Evolutionary conservation across 768 basidiomycete species (phyloP), one percentile per base, ranked within the genome.

Genomic region (Tylopilus subfusipes): DNA sequence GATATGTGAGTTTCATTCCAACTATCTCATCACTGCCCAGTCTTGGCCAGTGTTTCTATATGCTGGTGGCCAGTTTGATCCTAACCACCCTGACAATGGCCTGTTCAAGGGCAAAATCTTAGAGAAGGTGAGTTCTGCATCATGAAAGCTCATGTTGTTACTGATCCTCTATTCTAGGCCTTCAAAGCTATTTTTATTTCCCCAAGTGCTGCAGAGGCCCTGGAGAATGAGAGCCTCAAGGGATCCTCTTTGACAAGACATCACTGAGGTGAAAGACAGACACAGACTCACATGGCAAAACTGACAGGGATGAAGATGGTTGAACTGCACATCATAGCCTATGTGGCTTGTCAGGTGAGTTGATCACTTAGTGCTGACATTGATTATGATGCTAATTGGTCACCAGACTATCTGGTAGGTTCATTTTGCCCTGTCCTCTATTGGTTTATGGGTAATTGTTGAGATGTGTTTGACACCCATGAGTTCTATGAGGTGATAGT

Each of bases 401-500:
- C n/a, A n/a, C n/a, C n/a, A n/a, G n/a, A n/a, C n/a, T n/a, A n/a
- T n/a, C n/a, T n/a, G n/a, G 22, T 36, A 52, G 55, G 5, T 56
- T 47, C 21, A 10, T n/a, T 56, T 56, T 36, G 19, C 50, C 22
- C 31, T 42, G 13, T 56, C 39, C 29, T 52, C 50, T 4, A 12
- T 10, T 2, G 31, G 24, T 5, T 46, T 25, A 1, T 52, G 50
- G 55, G 31, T 25, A 0, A 42, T 46, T 9, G 19, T 45, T 0
- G 33, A 52, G 18, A 9, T n/a, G 22, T 47, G 3, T 56, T 51
- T 18, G 19, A 56, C 16, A 9, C 8, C 25, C 30, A 21, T 4
- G 16, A 52, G 8, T 56, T 56, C 31, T 56, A 56, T 25, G 5
- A 48, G 12, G 31, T 2, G 1, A 56, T 56, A 11, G 42, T 52